These are phyloP conservation scores for Neurospora sp. DNA, from an alignment of 495 filamentous ascomycete species.

Conservation along the genomic window DNA sequence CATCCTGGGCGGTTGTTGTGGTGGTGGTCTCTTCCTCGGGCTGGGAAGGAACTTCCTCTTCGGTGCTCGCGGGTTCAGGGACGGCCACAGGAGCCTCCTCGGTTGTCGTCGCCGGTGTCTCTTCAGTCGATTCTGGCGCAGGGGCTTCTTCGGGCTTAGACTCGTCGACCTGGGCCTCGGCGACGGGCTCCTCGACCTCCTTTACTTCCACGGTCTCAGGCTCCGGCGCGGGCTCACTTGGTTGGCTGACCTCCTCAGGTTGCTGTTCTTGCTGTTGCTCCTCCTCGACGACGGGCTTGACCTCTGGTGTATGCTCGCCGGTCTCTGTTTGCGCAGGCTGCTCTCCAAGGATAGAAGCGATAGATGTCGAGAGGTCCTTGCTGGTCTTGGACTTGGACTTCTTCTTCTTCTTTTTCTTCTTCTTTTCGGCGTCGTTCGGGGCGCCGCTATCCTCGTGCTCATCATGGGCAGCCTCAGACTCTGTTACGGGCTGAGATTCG, in stretches of 20 bases:
- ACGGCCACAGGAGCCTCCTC: neutral
- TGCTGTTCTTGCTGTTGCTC: neutral
- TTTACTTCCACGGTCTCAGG: constrained; percentile 1
- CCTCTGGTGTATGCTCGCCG: constrained; percentile 1
- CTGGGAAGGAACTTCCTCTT: neutral
- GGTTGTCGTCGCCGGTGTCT: neutral
- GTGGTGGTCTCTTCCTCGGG: constrained; percentile 2
- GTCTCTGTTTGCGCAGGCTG: neutral
- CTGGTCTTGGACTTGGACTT: constrained; percentile 1
- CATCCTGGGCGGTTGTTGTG: neutral
- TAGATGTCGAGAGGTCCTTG: neutral
- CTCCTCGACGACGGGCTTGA: neutral
- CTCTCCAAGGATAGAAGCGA: neutral
- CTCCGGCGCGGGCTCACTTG: neutral
- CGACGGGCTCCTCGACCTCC: neutral
- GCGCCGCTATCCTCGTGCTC: constrained; percentile 3
- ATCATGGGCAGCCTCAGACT: constrained; percentile 2
- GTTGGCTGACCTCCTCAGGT: neutral
- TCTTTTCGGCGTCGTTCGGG: neutral
- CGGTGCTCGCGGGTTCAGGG: neutral
- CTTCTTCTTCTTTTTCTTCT: constrained; percentile 1
- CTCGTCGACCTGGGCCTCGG: neutral
- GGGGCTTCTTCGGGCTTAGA: neutral
- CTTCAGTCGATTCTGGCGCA: neutral
- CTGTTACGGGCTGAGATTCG: constrained; percentile 6